Percentiles rank a stretch among this genome's conserved stretches.
Evolutionary conservation across 148 eudicot genomes (phyloP).

Genomic region (Diospyros lotus): DNA sequence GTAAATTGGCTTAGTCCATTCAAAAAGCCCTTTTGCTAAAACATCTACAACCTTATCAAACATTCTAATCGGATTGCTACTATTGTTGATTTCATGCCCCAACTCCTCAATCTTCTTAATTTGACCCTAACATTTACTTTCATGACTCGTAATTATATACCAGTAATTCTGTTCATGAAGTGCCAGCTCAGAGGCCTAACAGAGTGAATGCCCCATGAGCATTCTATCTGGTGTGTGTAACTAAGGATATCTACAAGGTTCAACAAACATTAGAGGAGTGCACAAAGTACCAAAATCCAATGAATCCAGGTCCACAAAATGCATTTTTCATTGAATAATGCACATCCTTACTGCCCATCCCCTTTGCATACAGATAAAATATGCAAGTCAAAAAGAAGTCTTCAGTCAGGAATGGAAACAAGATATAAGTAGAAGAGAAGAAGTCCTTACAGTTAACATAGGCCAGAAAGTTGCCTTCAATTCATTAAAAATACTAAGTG

Average conservation of each 20-base stretch:
- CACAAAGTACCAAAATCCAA: background rate
- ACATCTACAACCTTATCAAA: no score
- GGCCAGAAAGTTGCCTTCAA: conserved; percentile 79
- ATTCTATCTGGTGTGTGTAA: no score
- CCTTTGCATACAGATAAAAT: background rate
- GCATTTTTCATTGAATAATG: background rate
- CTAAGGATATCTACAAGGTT: background rate
- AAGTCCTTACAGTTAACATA: conserved; percentile 80
- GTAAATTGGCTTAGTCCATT: no score
- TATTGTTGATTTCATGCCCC: no score
- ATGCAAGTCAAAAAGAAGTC: background rate
- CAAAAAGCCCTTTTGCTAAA: no score
- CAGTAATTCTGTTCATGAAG: no score
- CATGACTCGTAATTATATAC: no score
- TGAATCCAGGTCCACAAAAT: background rate
- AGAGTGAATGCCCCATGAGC: no score
- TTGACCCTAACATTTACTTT: no score
- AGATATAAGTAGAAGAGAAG: conserved; percentile 3
- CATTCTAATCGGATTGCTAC: no score
- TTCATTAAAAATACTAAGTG: conserved; percentile 57
- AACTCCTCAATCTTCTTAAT: no score
- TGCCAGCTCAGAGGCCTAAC: no score
- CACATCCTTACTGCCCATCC: background rate
- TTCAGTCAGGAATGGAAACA: background rate
- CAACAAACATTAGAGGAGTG: background rate